Base-by-base conservation (phyloP, 2,329 filamentous ascomycete species). In the Pseudogymnoascus sp. region DNA sequence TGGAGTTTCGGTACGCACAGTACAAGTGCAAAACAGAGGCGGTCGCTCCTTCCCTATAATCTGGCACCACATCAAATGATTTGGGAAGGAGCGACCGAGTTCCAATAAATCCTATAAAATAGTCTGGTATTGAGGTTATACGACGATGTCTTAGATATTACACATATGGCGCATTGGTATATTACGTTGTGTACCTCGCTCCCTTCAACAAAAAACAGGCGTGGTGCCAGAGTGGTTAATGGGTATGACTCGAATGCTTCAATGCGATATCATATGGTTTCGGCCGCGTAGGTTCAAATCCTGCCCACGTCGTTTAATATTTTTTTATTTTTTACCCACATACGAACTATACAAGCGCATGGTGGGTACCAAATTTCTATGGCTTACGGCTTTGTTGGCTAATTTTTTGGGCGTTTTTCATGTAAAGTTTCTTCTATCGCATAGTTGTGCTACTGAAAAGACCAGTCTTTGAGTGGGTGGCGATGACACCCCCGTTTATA, bases 211-310 rank as follows among this genome's bases (percentile, higher is more conserved):
- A 59, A 18, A 8, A 8, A 45, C 59, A 60, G 69, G 64, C 67
- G 61, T 62, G 61, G 61, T 71, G 68, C 69, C 69, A 71, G 69
- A 71, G 69, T 71, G 69, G 69, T 70, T 71, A 71, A 71, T 71
- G 69, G 69, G 69, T 70, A 70, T 70, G 68, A 71, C 69, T 71
- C 68, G 68, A 71, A 71, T 37, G 10, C 31, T 62, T 59, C 8
- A 36, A 29, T 64, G 13, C 45, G 45, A 55, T 55, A 55, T 55
- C 48, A 55, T 55, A 55, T 55, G 48, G 48, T 55, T 55, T 55
- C 48, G 48, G 48, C 48, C 48, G 48, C 48, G 48, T 55, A 55
- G 48, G 48, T 55, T 55, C 48, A 55, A 55, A 55, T 55, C 48
- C 48, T 55, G 48, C 48, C 48, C 48, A 55, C 48, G 48, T 55